Evolutionary conservation across 805 yeast species (phyloP), one percentile per base, ranked within the genome.

Genomic region (Candida yuanshanica): DNA sequence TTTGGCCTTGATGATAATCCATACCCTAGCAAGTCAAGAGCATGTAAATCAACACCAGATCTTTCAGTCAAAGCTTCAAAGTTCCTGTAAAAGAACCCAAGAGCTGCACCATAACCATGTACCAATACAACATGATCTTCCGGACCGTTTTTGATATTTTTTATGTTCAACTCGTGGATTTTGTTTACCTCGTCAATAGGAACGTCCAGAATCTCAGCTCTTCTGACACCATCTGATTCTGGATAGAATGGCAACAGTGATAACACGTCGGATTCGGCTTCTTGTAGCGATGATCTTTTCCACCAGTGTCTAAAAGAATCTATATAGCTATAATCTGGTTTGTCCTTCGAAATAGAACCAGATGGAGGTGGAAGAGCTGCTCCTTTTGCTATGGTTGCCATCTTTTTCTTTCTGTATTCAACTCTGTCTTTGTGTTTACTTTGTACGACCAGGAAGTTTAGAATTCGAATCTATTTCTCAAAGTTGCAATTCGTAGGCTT

Each of bases 91-190:
- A 82, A 86, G 45, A 85, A 75, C 0, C 91, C 95, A 23, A 83
- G 65, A 2, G 89, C 86, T 0, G 95, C 95, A 4, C 93, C 95
- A 53, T 85, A 87, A 1, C 96, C 96, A 58, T 88, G 96, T 6
- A 87, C 66, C 33, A 86, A 59, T 2, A 88, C 88, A 12, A 84
- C 63, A 53, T 80, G 85, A 41, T 60, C 63, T 20, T 53, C 60
- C 11, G 46, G 43, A 4, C 47, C 49, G 25, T 17, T 9, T 41
- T 4, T 75, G 57, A 54, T 67, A 55, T 78, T 75, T 36, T 70
- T 73, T 32, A 87, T 72, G 47, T 66, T 74, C 41, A 88, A 77
- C 63, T 88, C 96, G 58, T 88, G 91, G 42, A 88, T 76, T 47
- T 60, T 72, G 22, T 77, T 58, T 9, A 57, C 52, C 14, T 66